Evolutionary conservation across 805 yeast genomes (phyloP), one percentile per base, ranked within the genome.

Genomic region (Lipomyces yamanashiensis): DNA sequence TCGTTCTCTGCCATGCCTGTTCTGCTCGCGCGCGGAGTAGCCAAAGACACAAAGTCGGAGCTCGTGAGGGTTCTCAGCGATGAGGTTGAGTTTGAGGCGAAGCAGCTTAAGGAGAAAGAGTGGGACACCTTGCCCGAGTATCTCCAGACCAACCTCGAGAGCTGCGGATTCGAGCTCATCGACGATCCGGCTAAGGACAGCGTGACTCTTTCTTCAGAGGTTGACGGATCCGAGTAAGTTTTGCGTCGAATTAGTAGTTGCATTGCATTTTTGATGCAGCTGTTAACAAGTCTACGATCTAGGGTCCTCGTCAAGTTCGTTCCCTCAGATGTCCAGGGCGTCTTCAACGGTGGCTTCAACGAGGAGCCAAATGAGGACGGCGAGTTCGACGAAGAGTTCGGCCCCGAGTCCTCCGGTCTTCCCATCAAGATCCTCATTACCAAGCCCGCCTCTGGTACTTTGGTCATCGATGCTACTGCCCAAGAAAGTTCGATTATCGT

Each of bases 241-340:
- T 15, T 8, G n/a, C 17, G 12, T 36, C 7, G 36, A 37, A 39
- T 37, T 8, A 23, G 1, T 17, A 3, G 15, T 10, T 34, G 13
- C 41, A 15, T n/a, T 5, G 36, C n/a, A 23, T 15, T 12, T 23
- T 5, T 17, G 15, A 6, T 10, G 10, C n/a, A 2, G 13, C 2
- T 13, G 39, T 21, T 49, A 49, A 49, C 12, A 17, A 2, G 9
- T 51, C 7, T 21, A n/a, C 17, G 7, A 10, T 21, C 13, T 9
- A 53, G 57, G 51, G 57, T 64, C 43, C 12, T 51, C 15, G 43
- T 64, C 44, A 34, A 36, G 23, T 64, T 61, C 13, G 48, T 43
- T 21, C 66, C 68, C 17, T 64, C 68, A 5, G 68, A 64, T 28
- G 59, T 61, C 23, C 58, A 64, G 54, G 37, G 44, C 19, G 40